A percentile compares a stretch with the other conserved stretches of the same genome.
phyloP scores from a whole-genome alignment of 352 stramenopile genomes.

The Pythium dissimile region DNA sequence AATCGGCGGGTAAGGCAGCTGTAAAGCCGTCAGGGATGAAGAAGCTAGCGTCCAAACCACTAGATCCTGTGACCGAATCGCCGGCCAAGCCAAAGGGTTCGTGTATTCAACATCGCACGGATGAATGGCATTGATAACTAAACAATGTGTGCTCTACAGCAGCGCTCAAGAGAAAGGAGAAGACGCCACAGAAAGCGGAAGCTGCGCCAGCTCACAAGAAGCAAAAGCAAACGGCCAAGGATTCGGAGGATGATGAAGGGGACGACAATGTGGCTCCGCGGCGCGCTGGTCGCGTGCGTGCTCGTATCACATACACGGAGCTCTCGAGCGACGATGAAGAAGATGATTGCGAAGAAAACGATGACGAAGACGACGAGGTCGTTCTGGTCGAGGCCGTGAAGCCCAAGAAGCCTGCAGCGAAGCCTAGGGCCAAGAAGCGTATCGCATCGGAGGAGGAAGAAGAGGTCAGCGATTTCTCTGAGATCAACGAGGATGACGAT shows the following conservation, averaged over 20 bases:
- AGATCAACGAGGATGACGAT: constrained; percentile 37
- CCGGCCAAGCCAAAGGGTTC: constrained; percentile 26
- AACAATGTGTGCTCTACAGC: constrained; percentile 8
- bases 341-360: constrained; percentile 27
- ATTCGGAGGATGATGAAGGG: constrained; percentile 24
- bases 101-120: background rate
- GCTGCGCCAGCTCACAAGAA: constrained; percentile 32
- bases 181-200: constrained; percentile 27
- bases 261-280: constrained; percentile 13
- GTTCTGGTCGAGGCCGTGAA: constrained; percentile 16
- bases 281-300: constrained; percentile 19
- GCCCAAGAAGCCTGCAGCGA: constrained; percentile 8
- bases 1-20: constrained; percentile 32
- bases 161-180: constrained; percentile 30
- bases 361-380: constrained; percentile 19
- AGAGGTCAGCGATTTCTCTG: constrained; percentile 49
- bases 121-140: background rate
- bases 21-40: constrained; percentile 17
- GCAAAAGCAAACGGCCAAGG: constrained; percentile 23
- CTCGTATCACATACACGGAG: constrained; percentile 35
- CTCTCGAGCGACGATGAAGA: constrained; percentile 58
- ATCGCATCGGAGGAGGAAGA: constrained; percentile 25
- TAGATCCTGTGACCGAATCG: constrained; percentile 14
- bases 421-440: constrained; percentile 21
- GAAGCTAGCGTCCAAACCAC: background rate